These are phyloP conservation scores for Termitomyces sp. DNA, from an alignment of 768 basidiomycete genomes.

Conservation along the genomic window DNA sequence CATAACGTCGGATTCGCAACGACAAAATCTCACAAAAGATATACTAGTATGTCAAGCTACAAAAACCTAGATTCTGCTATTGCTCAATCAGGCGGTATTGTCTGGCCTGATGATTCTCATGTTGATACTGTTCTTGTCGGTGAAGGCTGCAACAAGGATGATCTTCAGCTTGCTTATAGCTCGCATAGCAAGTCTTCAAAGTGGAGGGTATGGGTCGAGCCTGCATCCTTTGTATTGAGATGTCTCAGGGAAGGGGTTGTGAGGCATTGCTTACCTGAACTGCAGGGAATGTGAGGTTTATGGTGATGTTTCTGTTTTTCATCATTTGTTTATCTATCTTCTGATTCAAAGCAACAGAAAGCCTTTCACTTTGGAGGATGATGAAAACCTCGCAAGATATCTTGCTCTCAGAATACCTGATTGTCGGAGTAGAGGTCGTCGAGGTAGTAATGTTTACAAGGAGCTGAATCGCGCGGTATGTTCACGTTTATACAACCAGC, in stretches of 20 bases:
- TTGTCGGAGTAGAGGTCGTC: conserved; percentile 31
- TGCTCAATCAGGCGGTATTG: conserved; percentile 13
- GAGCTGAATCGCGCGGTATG: conserved; percentile 24
- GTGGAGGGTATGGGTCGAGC: conserved; percentile 14
- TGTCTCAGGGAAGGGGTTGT: conserved; percentile 10
- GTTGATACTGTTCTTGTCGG: conserved; percentile 20
- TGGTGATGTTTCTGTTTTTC: background rate
- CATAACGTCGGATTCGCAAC: conserved; percentile 16
- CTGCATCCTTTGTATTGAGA: conserved; percentile 10
- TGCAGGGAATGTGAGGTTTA: conserved; percentile 17
- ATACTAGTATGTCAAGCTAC: conserved; percentile 26
- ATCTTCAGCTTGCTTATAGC: conserved; percentile 16
- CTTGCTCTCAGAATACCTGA: conserved; percentile 31
- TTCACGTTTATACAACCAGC: background rate
- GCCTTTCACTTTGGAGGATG: conserved; percentile 33
- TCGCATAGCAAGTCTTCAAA: conserved; percentile 5
- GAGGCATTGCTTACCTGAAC: conserved; percentile 5
- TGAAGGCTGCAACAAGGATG: conserved; percentile 4
- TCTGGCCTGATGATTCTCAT: conserved; percentile 4
- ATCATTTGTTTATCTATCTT: background rate
- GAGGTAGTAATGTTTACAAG: conserved; percentile 28
- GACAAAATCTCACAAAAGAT: conserved; percentile 16
- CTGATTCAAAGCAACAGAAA: conserved; percentile 9
- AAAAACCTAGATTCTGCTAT: background rate
- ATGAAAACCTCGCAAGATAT: conserved; percentile 27